These are phyloP conservation scores for Tricholoma bakamatsutake DNA, from an alignment of 768 basidiomycete genomes.

Conservation along the genomic window DNA sequence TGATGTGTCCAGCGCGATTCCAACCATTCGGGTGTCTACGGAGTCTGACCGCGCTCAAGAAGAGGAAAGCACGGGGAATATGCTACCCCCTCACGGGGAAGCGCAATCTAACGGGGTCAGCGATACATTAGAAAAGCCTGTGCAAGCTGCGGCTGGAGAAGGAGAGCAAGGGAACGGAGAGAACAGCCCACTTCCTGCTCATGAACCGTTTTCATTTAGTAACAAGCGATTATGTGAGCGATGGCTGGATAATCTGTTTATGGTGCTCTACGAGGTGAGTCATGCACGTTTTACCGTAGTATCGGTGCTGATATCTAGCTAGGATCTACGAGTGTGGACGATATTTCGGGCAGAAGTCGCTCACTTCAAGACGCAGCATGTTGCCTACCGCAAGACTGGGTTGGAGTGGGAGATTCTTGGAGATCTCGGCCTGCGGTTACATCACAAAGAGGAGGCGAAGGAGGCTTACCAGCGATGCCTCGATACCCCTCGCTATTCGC, in stretches of 20 bases:
- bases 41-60: conserved; percentile 52
- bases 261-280: conserved; percentile 93
- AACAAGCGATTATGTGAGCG: conserved; percentile 96
- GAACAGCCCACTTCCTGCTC: conserved; percentile 25
- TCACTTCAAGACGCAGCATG: conserved; percentile 98
- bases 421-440: conserved; percentile 86
- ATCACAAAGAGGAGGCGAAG: conserved; percentile 98
- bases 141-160: conserved; percentile 47
- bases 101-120: conserved; percentile 26
- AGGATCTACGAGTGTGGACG: conserved; percentile 98
- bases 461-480: conserved; percentile 96
- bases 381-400: conserved; percentile 95
- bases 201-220: conserved; percentile 83
- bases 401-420: conserved; percentile 98
- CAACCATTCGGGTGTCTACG: conserved; percentile 74
- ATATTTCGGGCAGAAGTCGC: conserved; percentile 98
- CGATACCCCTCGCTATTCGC: conserved; percentile 78
- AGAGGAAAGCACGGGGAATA: conserved; percentile 19
- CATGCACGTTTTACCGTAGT: neutral
- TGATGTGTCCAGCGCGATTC: conserved; percentile 27
- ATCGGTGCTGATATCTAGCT: neutral
- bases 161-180: conserved; percentile 35
- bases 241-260: conserved; percentile 97
- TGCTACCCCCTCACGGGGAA: conserved; percentile 25
- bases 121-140: conserved; percentile 38